A percentile compares a stretch with the other conserved stretches of the same genome.
These are phyloP conservation scores for Linum tenue DNA, from an alignment of 345 rosid genomes.

Conservation along the genomic window DNA sequence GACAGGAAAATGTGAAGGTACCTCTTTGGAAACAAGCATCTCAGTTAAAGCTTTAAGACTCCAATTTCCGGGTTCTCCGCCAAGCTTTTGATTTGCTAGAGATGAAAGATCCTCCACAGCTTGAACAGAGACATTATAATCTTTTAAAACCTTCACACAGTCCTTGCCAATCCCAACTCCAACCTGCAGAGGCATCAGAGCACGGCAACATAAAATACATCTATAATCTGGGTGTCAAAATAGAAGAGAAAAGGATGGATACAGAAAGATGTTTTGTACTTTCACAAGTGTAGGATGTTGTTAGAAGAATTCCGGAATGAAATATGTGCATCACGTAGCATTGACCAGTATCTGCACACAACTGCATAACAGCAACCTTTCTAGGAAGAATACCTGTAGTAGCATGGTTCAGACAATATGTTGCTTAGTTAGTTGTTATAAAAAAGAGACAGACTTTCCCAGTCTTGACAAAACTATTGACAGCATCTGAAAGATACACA, in stretches of 20 bases:
- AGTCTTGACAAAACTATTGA: not conserved
- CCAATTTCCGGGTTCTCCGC: conserved; percentile 31
- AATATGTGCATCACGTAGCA: conserved; percentile 77
- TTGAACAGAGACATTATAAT: conserved; percentile 55
- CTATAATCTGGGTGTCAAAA: not conserved
- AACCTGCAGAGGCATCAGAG: conserved; percentile 29
- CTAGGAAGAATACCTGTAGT: conserved; percentile 50
- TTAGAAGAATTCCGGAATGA: conserved; percentile 65
- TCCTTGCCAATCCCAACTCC: conserved; percentile 68
- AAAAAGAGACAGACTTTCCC: not conserved
- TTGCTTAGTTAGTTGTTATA: too few species aligned
- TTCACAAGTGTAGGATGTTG: conserved; percentile 51
- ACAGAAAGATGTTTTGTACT: conserved; percentile 30
- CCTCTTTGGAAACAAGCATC: conserved; percentile 61
- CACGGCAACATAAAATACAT: not conserved
- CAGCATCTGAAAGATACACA: not conserved
- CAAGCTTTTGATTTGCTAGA: conserved; percentile 57
- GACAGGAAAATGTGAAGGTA: conserved; percentile 16
- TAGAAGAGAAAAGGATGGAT: not conserved
- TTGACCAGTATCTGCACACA: conserved; percentile 44
- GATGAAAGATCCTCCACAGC: conserved; percentile 58
- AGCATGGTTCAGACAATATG: too few species aligned
- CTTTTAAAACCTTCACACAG: conserved; percentile 51
- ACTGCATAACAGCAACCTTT: conserved; percentile 69
- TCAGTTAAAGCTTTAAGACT: conserved; percentile 62